Conservation (phyloP, 1,284 basidiomycete genomes). For the Megacollybia platyphylla region DNA sequence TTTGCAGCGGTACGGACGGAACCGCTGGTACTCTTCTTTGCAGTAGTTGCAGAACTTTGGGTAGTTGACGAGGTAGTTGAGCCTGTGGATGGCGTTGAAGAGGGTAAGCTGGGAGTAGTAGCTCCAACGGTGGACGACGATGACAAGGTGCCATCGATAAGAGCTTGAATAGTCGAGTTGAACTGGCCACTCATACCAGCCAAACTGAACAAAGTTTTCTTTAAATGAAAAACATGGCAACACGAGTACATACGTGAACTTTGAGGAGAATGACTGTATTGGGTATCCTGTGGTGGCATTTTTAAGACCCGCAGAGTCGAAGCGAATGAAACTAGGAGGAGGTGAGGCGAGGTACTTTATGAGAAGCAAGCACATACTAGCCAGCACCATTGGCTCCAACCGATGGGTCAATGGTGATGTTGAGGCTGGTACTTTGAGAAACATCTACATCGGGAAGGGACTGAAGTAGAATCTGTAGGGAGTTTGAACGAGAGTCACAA, state of each 20-base stretch:
- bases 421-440: constrained; percentile 31
- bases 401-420: constrained; percentile 45
- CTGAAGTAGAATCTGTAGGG: constrained; percentile 51
- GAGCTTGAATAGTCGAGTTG: constrained; percentile 32
- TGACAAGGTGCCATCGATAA: constrained; percentile 48
- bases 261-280: constrained; percentile 70
- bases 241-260: constrained; percentile 43
- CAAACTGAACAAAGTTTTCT: constrained; percentile 26
- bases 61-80: constrained; percentile 11
- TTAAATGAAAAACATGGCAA: neutral
- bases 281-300: constrained; percentile 40
- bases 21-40: constrained; percentile 3
- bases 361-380: constrained; percentile 38
- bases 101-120: constrained; percentile 10
- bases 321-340: constrained; percentile 53
- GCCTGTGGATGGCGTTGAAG: constrained; percentile 9
- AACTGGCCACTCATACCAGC: constrained; percentile 53
- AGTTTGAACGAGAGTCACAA: neutral
- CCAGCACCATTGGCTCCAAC: constrained; percentile 47
- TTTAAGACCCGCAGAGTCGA: constrained; percentile 44
- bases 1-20: neutral
- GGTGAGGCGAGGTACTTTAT: constrained; percentile 2
- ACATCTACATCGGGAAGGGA: constrained; percentile 51
- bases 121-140: constrained; percentile 36
- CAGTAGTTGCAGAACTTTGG: constrained; percentile 7